These are phyloP conservation scores for Colletotrichum australisinense DNA, from an alignment of 2,329 filamentous ascomycete species.

Conservation along the genomic window DNA sequence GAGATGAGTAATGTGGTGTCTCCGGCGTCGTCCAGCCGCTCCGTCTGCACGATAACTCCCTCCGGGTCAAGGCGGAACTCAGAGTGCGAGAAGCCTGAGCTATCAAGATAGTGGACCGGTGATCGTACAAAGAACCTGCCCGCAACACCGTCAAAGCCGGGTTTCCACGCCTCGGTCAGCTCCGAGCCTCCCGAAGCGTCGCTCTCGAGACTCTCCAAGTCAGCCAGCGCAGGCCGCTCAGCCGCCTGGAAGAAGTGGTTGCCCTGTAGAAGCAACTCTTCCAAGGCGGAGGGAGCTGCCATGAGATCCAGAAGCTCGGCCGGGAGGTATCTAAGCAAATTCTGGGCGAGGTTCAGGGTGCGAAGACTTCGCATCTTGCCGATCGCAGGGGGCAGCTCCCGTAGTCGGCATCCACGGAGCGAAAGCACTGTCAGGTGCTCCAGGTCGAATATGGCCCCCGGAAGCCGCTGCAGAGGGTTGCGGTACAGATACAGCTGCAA, in stretches of 20 bases:
- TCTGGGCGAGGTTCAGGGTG: constrained; percentile 75
- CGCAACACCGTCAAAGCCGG: constrained; percentile 29
- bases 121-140: constrained; percentile 40
- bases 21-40: constrained; percentile 4
- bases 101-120: constrained; percentile 44
- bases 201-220: constrained; percentile 37
- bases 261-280: constrained; percentile 66
- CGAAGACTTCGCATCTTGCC: constrained; percentile 67
- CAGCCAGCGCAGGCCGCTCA: constrained; percentile 8
- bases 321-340: constrained; percentile 70
- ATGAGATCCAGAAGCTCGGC: constrained; percentile 71
- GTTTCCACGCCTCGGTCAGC: constrained; percentile 9
- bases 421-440: constrained; percentile 73
- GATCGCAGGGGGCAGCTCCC: constrained; percentile 70
- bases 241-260: constrained; percentile 67
- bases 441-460: constrained; percentile 70
- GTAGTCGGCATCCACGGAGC: constrained; percentile 72
- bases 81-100: constrained; percentile 37
- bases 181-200: constrained; percentile 31
- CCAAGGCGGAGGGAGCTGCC: constrained; percentile 55
- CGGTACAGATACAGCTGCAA: constrained; percentile 71
- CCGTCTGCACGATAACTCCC: constrained; percentile 23
- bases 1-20: constrained; percentile 26
- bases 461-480: constrained; percentile 68
- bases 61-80: constrained; percentile 38